These are phyloP conservation scores for Prunus fruticosa DNA, from an alignment of 306 rosid species.

Conservation along the genomic window DNA sequence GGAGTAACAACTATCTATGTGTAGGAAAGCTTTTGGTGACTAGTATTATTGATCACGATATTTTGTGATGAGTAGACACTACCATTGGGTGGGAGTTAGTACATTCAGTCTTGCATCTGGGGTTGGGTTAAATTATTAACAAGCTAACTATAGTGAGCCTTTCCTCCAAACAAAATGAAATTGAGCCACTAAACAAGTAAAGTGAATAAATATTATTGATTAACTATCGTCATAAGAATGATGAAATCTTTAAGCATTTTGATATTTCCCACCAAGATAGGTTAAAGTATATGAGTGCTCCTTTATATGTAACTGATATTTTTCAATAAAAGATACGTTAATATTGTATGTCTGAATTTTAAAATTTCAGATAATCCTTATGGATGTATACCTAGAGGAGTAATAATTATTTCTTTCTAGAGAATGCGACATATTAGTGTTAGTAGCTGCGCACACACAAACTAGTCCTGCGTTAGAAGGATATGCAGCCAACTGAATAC, in stretches of 20 bases:
- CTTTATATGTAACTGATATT: neutral
- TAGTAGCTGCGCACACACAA: too few relatives aligned
- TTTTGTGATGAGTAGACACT: neutral
- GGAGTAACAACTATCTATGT: neutral
- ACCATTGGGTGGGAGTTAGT: neutral
- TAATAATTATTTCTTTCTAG: too few relatives aligned
- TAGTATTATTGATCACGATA: too few relatives aligned
- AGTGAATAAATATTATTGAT: neutral
- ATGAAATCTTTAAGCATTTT: neutral
- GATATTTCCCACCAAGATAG: neutral
- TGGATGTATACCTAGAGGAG: too few relatives aligned
- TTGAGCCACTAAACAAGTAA: neutral
- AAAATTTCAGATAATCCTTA: too few relatives aligned
- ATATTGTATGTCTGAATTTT: too few relatives aligned
- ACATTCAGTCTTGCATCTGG: neutral
- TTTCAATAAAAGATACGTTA: too few relatives aligned
- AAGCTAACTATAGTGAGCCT: neutral
- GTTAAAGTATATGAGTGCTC: neutral
- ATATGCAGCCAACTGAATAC: too few relatives aligned
- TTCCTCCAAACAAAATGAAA: neutral
- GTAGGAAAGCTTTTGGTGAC: neutral
- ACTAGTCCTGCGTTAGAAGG: too few relatives aligned
- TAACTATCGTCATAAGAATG: neutral
- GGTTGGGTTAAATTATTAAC: too few relatives aligned
- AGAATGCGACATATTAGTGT: too few relatives aligned